These are phyloP conservation scores for Trichoderma erinaceum DNA, from an alignment of 495 filamentous ascomycete genomes.

Conservation along the genomic window DNA sequence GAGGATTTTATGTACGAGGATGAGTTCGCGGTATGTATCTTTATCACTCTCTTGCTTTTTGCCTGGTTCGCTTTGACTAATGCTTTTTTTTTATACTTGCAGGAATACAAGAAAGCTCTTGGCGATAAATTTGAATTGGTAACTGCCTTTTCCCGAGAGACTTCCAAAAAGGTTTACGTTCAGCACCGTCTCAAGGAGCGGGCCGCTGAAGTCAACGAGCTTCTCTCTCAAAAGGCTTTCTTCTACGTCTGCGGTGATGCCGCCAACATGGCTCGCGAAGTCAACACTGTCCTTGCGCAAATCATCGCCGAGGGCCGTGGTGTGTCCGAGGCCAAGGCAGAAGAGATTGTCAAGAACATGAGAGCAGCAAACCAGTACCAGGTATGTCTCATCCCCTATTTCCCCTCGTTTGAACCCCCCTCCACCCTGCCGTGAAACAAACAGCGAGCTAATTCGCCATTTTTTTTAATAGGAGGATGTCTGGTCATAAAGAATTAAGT, in stretches of 20 bases:
- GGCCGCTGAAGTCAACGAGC: constrained; percentile 77
- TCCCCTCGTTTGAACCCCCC: neutral
- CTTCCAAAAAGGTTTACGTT: constrained; percentile 85
- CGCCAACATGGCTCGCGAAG: constrained; percentile 96
- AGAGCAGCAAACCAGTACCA: constrained; percentile 91
- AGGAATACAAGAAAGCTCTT: constrained; percentile 76
- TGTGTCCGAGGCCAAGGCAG: constrained; percentile 73
- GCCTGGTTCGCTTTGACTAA: neutral
- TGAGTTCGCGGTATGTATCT: constrained; percentile 85
- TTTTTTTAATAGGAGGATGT: constrained; percentile 61
- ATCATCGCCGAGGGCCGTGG: constrained; percentile 80
- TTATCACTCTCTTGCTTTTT: neutral
- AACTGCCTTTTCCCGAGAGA: constrained; percentile 89
- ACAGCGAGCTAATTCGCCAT: neutral
- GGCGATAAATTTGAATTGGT: constrained; percentile 83
- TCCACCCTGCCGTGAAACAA: neutral
- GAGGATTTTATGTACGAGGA: constrained; percentile 92
- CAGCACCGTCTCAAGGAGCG: constrained; percentile 85
- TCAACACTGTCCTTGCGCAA: constrained; percentile 76
- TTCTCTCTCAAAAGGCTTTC: constrained; percentile 80
- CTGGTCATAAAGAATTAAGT: constrained; percentile 61
- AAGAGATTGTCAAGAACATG: constrained; percentile 96
- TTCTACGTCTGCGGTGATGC: constrained; percentile 99
- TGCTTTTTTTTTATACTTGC: neutral
- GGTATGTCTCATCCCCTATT: constrained; percentile 38